A percentile compares a stretch with the other conserved stretches of the same genome.
phyloP scores from a whole-genome alignment of 2,329 filamentous ascomycete genomes.

The Ciborinia camelliae region DNA sequence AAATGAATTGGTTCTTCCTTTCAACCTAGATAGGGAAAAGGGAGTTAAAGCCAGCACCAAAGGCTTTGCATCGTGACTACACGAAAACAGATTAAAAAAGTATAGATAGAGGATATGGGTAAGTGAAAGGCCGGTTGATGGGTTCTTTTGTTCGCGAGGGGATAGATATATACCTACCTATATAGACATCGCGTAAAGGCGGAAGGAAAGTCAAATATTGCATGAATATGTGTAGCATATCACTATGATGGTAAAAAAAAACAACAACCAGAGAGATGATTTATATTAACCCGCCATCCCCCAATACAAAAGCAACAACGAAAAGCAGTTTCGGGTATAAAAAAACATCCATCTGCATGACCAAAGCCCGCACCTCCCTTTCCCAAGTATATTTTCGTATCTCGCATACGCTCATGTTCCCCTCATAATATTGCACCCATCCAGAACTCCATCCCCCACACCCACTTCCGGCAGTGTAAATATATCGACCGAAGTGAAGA shows the following conservation, averaged over 20 bases:
- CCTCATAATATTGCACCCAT: neutral
- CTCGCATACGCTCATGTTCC: neutral
- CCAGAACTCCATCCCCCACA: neutral
- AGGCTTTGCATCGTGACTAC: neutral
- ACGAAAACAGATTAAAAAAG: neutral
- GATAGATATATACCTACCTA: too few relatives aligned
- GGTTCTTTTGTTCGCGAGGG: too few relatives aligned
- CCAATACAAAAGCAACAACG: neutral
- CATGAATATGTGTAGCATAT: neutral
- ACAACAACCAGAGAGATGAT: too few relatives aligned
- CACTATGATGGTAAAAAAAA: too few relatives aligned
- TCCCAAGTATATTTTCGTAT: neutral
- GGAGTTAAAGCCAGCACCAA: neutral
- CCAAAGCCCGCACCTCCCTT: neutral
- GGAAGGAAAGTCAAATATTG: too few relatives aligned
- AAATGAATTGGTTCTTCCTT: too few relatives aligned
- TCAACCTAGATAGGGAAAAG: too few relatives aligned
- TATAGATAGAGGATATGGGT: too few relatives aligned
- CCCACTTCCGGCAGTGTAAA: neutral
- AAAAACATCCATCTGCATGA: neutral
- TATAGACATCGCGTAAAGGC: neutral
- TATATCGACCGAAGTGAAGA: neutral
- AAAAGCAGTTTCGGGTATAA: constrained; percentile 3
- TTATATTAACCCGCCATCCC: neutral
- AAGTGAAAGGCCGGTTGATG: too few relatives aligned